Conservation (phyloP, 352 stramenopile species). For the Pythium pyrilobum region DNA sequence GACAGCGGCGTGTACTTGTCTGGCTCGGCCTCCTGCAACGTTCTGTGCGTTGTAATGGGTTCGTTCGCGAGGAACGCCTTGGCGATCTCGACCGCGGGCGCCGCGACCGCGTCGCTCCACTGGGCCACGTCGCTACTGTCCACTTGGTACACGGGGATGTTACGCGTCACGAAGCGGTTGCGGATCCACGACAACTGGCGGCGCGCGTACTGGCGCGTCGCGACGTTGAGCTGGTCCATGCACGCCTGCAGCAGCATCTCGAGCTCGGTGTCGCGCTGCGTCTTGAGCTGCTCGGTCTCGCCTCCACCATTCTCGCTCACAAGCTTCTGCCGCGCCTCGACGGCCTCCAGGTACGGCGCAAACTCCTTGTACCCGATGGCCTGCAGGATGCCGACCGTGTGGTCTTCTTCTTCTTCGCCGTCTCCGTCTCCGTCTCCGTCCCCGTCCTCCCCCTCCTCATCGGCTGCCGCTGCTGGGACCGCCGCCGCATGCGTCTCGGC, state of each 20-base stretch:
- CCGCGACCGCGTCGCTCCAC: constrained; percentile 52
- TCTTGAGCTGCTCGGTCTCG: constrained; percentile 8
- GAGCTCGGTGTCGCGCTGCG: constrained; percentile 22
- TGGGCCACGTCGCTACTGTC: constrained; percentile 69
- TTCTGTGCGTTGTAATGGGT: constrained; percentile 26
- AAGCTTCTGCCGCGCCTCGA: constrained; percentile 29
- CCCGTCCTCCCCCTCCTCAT: background rate
- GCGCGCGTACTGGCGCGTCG: constrained; percentile 81
- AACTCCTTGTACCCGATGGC: constrained; percentile 92
- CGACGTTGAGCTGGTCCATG: constrained; percentile 73
- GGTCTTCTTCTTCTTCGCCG: constrained; percentile 10
- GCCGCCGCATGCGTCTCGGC: no score
- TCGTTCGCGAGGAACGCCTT: constrained; percentile 39
- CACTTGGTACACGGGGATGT: constrained; percentile 81
- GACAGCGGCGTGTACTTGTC: constrained; percentile 31
- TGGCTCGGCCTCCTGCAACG: constrained; percentile 44
- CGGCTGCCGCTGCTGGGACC: no score
- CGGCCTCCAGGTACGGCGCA: constrained; percentile 67
- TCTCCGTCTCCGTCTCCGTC: constrained; percentile 20
- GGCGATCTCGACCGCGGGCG: constrained; percentile 62
- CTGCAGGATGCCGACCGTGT: constrained; percentile 74
- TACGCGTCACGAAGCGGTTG: constrained; percentile 80
- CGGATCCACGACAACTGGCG: constrained; percentile 86
- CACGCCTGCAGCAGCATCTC: constrained; percentile 47
- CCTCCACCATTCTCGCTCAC: background rate